A percentile compares a stretch with the other conserved stretches of the same genome.
Conservation (phyloP, 2,329 filamentous ascomycete species). For the Colletotrichum sp. region DNA sequence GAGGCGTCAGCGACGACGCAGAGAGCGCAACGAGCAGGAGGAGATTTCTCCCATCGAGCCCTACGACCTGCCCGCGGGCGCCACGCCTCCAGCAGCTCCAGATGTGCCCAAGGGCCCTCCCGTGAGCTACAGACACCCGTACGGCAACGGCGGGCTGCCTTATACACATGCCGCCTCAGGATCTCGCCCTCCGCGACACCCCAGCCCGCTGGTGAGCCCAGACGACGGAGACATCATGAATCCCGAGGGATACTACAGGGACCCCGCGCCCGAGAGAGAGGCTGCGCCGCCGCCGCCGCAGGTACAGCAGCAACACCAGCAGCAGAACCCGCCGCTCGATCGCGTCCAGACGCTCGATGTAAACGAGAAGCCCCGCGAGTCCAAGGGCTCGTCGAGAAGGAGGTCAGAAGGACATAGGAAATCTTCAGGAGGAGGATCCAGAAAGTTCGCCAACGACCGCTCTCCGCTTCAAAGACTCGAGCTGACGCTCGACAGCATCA, state of each 20-base stretch:
- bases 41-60: slow-evolving; percentile 28
- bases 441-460: slow-evolving; percentile 76
- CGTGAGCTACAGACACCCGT: slow-evolving; percentile 58
- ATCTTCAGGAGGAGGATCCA: slow-evolving; percentile 45
- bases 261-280: slow-evolving; percentile 8
- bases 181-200: slow-evolving; percentile 30
- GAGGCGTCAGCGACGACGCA: slow-evolving; percentile 46
- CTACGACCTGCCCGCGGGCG: slow-evolving; percentile 35
- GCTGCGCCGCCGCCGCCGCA: slow-evolving; percentile 26
- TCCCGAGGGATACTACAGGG: slow-evolving; percentile 36
- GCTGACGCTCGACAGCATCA: slow-evolving; percentile 87
- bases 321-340: slow-evolving; percentile 31
- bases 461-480: slow-evolving; percentile 95
- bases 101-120: slow-evolving; percentile 67
- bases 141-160: slow-evolving; percentile 40
- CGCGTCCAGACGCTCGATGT: slow-evolving; percentile 33
- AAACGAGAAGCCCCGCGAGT: not conserved
- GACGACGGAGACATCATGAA: slow-evolving; percentile 31
- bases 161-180: slow-evolving; percentile 27
- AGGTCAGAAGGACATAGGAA: slow-evolving; percentile 34
- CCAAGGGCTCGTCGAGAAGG: slow-evolving; percentile 1
- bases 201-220: slow-evolving; percentile 23
- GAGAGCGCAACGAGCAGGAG: slow-evolving; percentile 35
- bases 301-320: slow-evolving; percentile 23
- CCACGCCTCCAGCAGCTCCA: slow-evolving; percentile 57